Percentiles rank a stretch among this genome's conserved stretches.
These are phyloP conservation scores for Penicillium waksmanii DNA, from an alignment of 495 filamentous ascomycete species.

Conservation along the genomic window DNA sequence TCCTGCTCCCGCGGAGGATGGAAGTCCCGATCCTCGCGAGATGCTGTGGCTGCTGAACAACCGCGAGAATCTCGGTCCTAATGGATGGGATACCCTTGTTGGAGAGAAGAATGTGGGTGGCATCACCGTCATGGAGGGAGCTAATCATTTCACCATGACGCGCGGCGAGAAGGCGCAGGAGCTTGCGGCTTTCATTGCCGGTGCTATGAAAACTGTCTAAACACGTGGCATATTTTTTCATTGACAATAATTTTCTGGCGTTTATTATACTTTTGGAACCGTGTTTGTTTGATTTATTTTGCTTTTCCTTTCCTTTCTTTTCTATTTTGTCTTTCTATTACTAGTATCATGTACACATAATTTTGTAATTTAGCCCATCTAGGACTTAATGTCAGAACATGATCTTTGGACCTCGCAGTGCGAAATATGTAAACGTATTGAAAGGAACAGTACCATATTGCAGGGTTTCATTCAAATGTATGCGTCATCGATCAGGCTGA, in stretches of 20 bases:
- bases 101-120: constrained; percentile 67
- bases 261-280: not conserved
- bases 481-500: constrained; percentile 19
- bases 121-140: constrained; percentile 49
- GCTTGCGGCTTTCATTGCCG: constrained; percentile 39
- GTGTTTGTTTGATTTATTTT: not conserved
- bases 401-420: not conserved
- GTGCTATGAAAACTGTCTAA: constrained; percentile 26
- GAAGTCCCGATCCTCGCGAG: constrained; percentile 55
- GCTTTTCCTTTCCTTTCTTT: not conserved
- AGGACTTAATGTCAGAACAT: constrained; percentile 2
- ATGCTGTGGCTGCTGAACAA: constrained; percentile 81
- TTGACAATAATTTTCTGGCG: constrained; percentile 4
- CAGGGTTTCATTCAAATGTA: constrained; percentile 7
- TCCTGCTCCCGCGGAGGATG: constrained; percentile 68
- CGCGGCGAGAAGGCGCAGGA: constrained; percentile 42
- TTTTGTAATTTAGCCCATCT: constrained; percentile 2
- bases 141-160: constrained; percentile 50
- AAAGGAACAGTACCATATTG: too few relatives aligned
- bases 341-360: constrained; percentile 2
- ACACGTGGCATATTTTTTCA: constrained; percentile 3
- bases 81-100: constrained; percentile 78
- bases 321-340: constrained; percentile 9
- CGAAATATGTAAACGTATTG: not conserved
- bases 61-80: constrained; percentile 74